Base-by-base conservation (phyloP, 148 eudicot species). In the Rhododendron williamsianum region DNA sequence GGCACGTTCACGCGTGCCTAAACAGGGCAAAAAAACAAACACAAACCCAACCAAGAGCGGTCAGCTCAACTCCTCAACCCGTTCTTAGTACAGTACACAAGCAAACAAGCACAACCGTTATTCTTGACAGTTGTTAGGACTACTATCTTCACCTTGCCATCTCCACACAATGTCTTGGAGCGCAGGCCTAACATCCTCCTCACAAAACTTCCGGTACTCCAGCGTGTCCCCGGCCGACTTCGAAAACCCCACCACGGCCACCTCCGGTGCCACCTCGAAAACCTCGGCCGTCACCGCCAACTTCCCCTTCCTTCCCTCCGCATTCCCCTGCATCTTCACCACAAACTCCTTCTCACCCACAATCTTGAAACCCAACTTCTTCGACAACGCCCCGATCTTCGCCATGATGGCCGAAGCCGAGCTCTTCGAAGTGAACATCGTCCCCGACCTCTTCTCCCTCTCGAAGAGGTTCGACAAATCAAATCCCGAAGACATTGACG, bases 401-500 rank as follows among this genome's bases (percentile, higher is more conserved):
- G 73, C 76, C 88, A 94, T 78, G 10, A 95, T 89, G 1, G 84
- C 74, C 12, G 94, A 84, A 11, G 93, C 94, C 2, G 95, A 89
- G 54, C 88, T 88, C 73, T 88, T 92, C 0, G 98, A 95, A 0
- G 97, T 95, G 80, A 95, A 95, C 85, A 92, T 83, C 0, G 97
- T 90, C 38, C 93, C 92, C 0, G 87, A 83, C 35, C 83, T 90
- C 86, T 76, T 86, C 38, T 88, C 82, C 4, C 71, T 88, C 85
- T 93, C 95, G 63, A 95, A 95, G 21, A 96, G 56, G 56, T 89
- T 90, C 18, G 98, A 96, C 51, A 96, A 74, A 71, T 96, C 95
- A 63, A 96, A 96, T 18, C 98, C 98, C 0, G 98, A 94, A 0
- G 98, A 96, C 96, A 96, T 92, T 0, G 98, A 92, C 0, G 98